phyloP scores from a whole-genome alignment of 1,139 yeast species.

The Candida gigantensis region DNA sequence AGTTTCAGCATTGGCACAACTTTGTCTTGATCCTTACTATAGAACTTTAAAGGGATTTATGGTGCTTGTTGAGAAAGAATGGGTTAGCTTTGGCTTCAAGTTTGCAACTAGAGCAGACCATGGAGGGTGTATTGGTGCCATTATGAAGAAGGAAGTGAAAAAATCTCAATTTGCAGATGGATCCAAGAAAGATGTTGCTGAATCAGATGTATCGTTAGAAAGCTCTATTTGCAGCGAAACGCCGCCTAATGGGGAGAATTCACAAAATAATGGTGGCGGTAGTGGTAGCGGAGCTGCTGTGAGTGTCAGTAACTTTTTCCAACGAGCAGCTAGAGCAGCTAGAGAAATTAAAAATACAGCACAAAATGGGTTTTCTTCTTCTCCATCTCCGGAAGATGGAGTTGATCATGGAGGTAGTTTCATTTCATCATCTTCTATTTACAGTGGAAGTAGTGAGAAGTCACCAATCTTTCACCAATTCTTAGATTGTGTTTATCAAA shows the following conservation, averaged over 20 bases:
- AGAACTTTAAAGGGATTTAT: constrained; percentile 88
- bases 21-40: constrained; percentile 87
- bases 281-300: constrained; percentile 17
- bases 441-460: constrained; percentile 48
- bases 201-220: constrained; percentile 16
- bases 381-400: constrained; percentile 13
- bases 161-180: constrained; percentile 9
- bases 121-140: constrained; percentile 50
- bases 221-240: constrained; percentile 12
- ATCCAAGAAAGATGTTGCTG: constrained; percentile 14
- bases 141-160: constrained; percentile 24
- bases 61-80: constrained; percentile 85
- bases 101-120: constrained; percentile 85
- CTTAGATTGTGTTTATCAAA: constrained; percentile 83
- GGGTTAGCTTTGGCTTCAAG: constrained; percentile 93
- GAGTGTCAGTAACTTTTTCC: constrained; percentile 29
- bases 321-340: constrained; percentile 49
- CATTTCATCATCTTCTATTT: constrained; percentile 21
- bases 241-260: constrained; percentile 13
- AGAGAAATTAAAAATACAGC: constrained; percentile 45
- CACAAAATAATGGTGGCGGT: constrained; percentile 5
- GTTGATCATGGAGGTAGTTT: constrained; percentile 11
- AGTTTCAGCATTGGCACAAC: constrained; percentile 76
- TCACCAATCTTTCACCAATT: constrained; percentile 95
- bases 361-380: constrained; percentile 17